Evolutionary conservation across 1,284 basidiomycete species (phyloP).

Genomic region (Fomitopsis betulina): DNA sequence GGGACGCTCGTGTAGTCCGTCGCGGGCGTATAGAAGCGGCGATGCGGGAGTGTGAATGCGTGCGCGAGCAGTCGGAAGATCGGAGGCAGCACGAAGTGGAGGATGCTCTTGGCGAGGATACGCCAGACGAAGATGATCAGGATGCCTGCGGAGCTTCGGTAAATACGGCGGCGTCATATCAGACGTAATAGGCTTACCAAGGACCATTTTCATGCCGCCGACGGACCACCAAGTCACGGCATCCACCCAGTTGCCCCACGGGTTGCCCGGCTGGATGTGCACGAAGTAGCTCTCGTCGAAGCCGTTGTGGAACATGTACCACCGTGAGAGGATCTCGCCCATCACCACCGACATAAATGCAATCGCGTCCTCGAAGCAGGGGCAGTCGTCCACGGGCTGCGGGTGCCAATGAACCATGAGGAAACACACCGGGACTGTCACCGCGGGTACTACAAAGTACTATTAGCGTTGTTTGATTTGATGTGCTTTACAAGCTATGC

Average conservation of each 20-base stretch:
- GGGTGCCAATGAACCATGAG: slow-evolving; percentile 86
- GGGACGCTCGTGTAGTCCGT: slow-evolving; percentile 78
- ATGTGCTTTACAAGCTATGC: slow-evolving; percentile 6
- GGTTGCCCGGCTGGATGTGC: slow-evolving; percentile 54
- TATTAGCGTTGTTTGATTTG: not conserved
- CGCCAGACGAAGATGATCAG: slow-evolving; percentile 82
- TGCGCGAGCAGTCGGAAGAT: slow-evolving; percentile 72
- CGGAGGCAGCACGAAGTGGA: slow-evolving; percentile 76
- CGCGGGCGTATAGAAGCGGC: slow-evolving; percentile 84
- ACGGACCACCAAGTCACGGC: slow-evolving; percentile 50
- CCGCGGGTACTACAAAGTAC: slow-evolving; percentile 52
- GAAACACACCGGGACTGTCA: slow-evolving; percentile 62
- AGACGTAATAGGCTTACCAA: slow-evolving; percentile 35
- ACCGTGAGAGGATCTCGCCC: slow-evolving; percentile 70
- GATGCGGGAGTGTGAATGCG: slow-evolving; percentile 62
- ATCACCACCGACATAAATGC: slow-evolving; percentile 85
- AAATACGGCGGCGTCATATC: not conserved
- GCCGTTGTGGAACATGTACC: slow-evolving; percentile 43
- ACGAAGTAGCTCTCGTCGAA: slow-evolving; percentile 30
- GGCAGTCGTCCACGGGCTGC: slow-evolving; percentile 92
- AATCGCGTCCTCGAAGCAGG: slow-evolving; percentile 97
- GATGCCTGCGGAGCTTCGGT: slow-evolving; percentile 35
- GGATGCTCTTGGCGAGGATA: slow-evolving; percentile 71
- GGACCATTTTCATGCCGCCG: slow-evolving; percentile 55
- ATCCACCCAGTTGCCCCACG: slow-evolving; percentile 46